Evolutionary conservation across 345 rosid genomes (phyloP).

Genomic region (Eucalyptus fibrosa): DNA sequence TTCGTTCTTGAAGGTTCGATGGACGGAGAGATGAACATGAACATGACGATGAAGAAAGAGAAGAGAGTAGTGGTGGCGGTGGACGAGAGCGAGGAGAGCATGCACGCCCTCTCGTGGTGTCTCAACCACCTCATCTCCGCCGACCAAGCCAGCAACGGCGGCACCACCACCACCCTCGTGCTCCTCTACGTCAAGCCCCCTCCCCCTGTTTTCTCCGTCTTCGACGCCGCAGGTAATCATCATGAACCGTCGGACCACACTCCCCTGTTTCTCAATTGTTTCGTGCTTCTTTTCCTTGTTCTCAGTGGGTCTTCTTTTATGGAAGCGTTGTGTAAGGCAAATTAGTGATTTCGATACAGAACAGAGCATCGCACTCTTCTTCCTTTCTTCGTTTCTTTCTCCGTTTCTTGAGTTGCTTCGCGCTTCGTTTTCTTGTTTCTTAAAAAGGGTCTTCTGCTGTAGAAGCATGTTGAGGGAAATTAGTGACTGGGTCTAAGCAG

Average conservation of each 20-base stretch:
- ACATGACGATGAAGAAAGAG: not conserved
- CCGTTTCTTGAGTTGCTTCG: not conserved
- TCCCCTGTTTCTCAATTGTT: not conserved
- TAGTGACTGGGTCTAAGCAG: not conserved
- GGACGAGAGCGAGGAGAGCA: constrained; percentile 89
- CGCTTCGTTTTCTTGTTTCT: not conserved
- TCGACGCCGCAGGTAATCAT: constrained; percentile 56
- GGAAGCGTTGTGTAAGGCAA: not conserved
- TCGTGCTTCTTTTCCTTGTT: not conserved
- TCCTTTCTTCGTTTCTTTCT: not conserved
- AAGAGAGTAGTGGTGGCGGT: constrained; percentile 68
- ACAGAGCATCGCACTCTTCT: not conserved
- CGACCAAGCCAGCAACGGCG: not conserved
- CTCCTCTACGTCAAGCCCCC: constrained; percentile 85
- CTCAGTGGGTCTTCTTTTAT: not conserved
- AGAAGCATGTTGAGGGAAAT: not conserved
- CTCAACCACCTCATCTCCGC: constrained; percentile 39
- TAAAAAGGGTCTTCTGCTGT: not conserved
- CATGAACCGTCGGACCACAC: not conserved
- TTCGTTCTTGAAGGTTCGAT: not conserved
- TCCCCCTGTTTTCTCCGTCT: constrained; percentile 45
- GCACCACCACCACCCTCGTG: constrained; percentile 16
- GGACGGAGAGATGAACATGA: constrained; percentile 10
- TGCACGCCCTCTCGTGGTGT: constrained; percentile 88
- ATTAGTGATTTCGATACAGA: not conserved